Evolutionary conservation across 2,329 filamentous ascomycete genomes (phyloP), one percentile per base, ranked within the genome.

Genomic region (Aureobasidium sp.): DNA sequence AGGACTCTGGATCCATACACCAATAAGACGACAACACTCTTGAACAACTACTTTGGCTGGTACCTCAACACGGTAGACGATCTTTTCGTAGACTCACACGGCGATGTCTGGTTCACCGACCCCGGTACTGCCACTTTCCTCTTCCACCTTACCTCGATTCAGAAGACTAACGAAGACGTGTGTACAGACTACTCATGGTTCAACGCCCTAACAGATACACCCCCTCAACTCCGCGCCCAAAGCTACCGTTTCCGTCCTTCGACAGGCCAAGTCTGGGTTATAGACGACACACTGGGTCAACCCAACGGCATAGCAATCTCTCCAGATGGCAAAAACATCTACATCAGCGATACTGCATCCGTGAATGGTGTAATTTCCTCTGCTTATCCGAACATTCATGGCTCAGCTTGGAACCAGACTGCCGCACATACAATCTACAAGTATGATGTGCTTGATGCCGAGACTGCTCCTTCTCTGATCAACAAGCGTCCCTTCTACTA

Each of bases 21-120:
- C 5, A 76, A 76, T 67, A 69, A 72, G 12, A 75, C 76, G 3
- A 69, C 69, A 9, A 72, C 70, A 5, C 68, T 81, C 26, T 64
- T 81, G 10, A 79, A 78, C 62, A 78, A 76, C 66, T 80, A 75
- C 68, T 77, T 76, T 51, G 78, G 78, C 34, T 76, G 74, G 67
- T 77, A 78, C 69, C 76, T 79, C 68, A 75, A 72, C 66, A 71
- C 69, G 26, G 66, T 78, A 52, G 75, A 79, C 67, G 77, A 80
- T 53, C 47, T 50, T 5, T 50, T 50, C 27, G 74, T 79, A 44
- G 74, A 77, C 37, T 64, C 68, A 5, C 75, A 74, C 0, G 77
- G 77, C 48, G 75, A 78, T 44, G 70, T 82, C 47, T 81, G 78
- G 77, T 81, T 81, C 69, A 80, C 79, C 0, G 79, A 81, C 65